Base-by-base conservation (phyloP, 345 rosid genomes). In the Gossypium anomalum region DNA sequence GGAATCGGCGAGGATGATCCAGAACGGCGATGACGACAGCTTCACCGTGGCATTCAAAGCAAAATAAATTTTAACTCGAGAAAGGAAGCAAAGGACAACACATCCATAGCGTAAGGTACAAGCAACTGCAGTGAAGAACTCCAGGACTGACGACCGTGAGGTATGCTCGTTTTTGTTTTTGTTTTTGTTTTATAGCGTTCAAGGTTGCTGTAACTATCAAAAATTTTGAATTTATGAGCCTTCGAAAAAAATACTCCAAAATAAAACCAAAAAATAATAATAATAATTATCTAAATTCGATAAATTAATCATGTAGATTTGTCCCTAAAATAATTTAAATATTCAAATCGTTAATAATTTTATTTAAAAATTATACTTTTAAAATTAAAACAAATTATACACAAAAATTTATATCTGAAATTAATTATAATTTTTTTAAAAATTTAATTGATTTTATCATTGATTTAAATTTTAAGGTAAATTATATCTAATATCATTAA, bases 121-220 rank as follows among this genome's bases (percentile, higher is more conserved):
- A 78, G 67, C 73, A 23, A 58, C 3, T 25, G 72, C 58, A 67
- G 82, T 82, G 23, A 34, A 34, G 66, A 23, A 51, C 17, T 27
- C 44, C 41, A n/a, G 8, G 51, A 7, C 49, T 74, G 62, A 67
- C 41, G 41, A 34, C 41, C 41, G 41, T 34, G 41, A 34, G 75
- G 51, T 47, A 1, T 38, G 41, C 7, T 34, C 17, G 14, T 48
- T 49, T n/a, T 52, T 52, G 57, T 16, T 74, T 23, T 45, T 41
- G 41, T n/a, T 57, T 66, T 80, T 73, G 60, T 73, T 75, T 75
- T 59, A 63, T 58, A 51, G 79, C 27, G 76, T 61, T 34, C 75
- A 47, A 73, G 77, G 68, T 9, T 59, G 79, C 80, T 76, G 82
- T 79, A 88, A 85, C 86, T 88, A 86, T 84, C 84, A 80, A 58